Conservation (phyloP, 129 eudicot species). For the Tanacetum coccineum region DNA sequence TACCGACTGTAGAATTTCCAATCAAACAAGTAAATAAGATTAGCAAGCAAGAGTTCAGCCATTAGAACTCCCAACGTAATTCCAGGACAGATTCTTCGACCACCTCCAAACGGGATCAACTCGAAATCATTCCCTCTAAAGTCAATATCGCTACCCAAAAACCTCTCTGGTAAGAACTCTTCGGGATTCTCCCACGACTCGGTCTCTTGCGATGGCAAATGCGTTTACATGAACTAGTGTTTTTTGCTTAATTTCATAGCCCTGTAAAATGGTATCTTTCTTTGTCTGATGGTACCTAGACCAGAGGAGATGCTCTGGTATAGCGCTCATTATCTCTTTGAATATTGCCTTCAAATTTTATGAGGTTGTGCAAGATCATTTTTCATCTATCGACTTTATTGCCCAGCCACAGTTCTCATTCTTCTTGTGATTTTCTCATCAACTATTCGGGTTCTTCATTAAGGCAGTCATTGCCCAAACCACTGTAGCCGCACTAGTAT, state of each 20-base stretch:
- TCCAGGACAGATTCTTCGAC: constrained; percentile 45
- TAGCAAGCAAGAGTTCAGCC: constrained; percentile 33
- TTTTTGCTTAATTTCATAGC: constrained; percentile 25
- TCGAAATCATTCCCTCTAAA: too few species aligned
- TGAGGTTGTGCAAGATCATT: constrained; percentile 30
- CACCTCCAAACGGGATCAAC: too few species aligned
- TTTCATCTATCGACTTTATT: constrained; percentile 24
- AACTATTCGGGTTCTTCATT: constrained; percentile 33
- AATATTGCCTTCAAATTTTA: constrained; percentile 29
- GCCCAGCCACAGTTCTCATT: constrained; percentile 30
- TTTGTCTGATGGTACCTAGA: constrained; percentile 22
- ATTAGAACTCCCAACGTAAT: constrained; percentile 19
- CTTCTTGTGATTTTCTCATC: constrained; percentile 44
- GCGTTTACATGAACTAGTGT: constrained; percentile 29
- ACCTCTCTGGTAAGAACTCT: constrained; percentile 26
- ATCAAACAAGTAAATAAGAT: constrained; percentile 32
- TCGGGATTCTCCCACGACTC: constrained; percentile 32
- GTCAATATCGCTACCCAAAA: too few species aligned
- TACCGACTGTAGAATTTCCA: constrained; percentile 41
- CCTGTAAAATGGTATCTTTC: constrained; percentile 13
- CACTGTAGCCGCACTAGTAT: constrained; percentile 30
- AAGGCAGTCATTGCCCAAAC: constrained; percentile 45
- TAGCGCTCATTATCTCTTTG: constrained; percentile 30
- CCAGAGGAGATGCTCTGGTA: constrained; percentile 43
- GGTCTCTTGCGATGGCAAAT: constrained; percentile 34